These are phyloP conservation scores for Chaetomium cochliodes DNA, from an alignment of 495 filamentous ascomycete genomes.

Conservation along the genomic window DNA sequence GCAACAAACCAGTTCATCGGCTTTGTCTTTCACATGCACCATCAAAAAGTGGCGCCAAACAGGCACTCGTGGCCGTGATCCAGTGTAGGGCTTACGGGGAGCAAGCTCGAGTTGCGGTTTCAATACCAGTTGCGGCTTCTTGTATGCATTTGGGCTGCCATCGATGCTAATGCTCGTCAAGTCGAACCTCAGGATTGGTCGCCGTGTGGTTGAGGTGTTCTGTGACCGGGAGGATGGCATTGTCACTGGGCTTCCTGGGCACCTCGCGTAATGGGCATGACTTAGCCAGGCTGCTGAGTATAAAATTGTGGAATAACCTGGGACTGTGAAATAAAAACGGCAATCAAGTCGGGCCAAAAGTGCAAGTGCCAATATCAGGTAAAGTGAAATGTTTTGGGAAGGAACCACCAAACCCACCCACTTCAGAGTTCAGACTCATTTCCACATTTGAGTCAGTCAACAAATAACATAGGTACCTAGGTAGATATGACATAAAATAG, in stretches of 20 bases:
- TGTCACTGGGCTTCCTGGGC: neutral
- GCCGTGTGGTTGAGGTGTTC: constrained; percentile 3
- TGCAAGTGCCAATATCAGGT: neutral
- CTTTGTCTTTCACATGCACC: constrained; percentile 39
- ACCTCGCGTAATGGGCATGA: neutral
- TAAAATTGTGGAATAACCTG: neutral
- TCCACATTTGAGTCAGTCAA: too few relatives aligned
- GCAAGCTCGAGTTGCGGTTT: constrained; percentile 27
- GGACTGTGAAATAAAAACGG: neutral
- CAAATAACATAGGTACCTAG: too few relatives aligned
- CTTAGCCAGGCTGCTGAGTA: neutral
- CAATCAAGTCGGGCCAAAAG: neutral
- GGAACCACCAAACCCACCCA: too few relatives aligned
- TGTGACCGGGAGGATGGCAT: constrained; percentile 20
- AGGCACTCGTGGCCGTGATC: constrained; percentile 18
- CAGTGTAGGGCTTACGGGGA: constrained; percentile 26
- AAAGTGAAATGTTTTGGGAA: too few relatives aligned
- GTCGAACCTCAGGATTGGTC: constrained; percentile 26
- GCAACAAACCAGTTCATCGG: constrained; percentile 33
- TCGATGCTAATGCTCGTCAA: constrained; percentile 29
- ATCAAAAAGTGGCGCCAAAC: constrained; percentile 29
- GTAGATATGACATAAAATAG: too few relatives aligned
- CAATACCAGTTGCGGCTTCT: constrained; percentile 34
- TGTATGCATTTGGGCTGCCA: constrained; percentile 28
- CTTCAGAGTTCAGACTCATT: too few relatives aligned